These are phyloP conservation scores for Puccinia coronata DNA, from an alignment of 1,284 basidiomycete species.

Conservation along the genomic window DNA sequence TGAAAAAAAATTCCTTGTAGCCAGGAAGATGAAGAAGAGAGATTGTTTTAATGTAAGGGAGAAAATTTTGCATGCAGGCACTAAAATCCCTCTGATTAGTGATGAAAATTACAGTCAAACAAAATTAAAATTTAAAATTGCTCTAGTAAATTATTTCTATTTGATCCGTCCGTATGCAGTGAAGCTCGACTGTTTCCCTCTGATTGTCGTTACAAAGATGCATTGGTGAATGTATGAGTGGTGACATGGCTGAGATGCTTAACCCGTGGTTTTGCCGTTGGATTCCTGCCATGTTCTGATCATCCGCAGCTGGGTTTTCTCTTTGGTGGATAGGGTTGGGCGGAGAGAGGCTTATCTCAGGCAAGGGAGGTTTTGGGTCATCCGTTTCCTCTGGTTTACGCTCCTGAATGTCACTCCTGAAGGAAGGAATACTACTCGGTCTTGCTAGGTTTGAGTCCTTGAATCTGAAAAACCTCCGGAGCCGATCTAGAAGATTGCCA, in stretches of 20 bases:
- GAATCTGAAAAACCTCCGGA: neutral
- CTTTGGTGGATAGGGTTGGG: conserved; percentile 11
- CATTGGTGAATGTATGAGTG: conserved; percentile 4
- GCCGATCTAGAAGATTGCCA: neutral
- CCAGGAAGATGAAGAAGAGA: no score
- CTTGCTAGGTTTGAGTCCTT: neutral
- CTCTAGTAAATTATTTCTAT: conserved; percentile 12
- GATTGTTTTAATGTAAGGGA: no score
- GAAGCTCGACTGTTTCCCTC: neutral
- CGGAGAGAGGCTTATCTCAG: conserved; percentile 6
- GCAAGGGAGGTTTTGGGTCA: neutral
- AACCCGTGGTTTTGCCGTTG: neutral
- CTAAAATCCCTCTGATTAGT: no score
- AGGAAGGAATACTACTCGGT: neutral
- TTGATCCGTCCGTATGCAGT: conserved; percentile 16
- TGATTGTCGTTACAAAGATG: neutral
- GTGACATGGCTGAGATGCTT: conserved; percentile 3
- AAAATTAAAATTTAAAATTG: neutral
- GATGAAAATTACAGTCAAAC: neutral
- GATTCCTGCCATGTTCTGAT: neutral
- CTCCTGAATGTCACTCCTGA: neutral
- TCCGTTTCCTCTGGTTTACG: neutral
- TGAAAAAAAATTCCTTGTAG: no score
- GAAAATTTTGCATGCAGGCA: no score
- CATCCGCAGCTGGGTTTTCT: neutral